phyloP scores from a whole-genome alignment of 1,284 basidiomycete species.

The Irpex sp. region DNA sequence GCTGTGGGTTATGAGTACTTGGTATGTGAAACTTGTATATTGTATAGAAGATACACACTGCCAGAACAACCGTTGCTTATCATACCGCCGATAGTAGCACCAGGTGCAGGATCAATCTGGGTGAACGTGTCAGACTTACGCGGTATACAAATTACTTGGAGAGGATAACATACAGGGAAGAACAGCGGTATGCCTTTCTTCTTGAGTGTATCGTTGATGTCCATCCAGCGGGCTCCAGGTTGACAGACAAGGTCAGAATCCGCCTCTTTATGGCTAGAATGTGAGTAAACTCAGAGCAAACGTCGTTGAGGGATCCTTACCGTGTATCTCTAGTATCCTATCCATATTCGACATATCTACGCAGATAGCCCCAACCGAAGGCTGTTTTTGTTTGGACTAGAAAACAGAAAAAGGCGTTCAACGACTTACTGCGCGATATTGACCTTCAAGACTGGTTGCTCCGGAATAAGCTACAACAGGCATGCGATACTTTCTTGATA shows the following conservation, averaged over 20 bases:
- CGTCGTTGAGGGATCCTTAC: conserved; percentile 32
- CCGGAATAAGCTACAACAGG: conserved; percentile 60
- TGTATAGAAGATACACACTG: conserved; percentile 40
- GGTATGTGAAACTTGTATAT: background rate
- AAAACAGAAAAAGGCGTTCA: background rate
- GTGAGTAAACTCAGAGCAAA: conserved; percentile 4
- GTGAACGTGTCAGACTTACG: background rate
- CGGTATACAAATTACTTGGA: background rate
- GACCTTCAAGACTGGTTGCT: conserved; percentile 59
- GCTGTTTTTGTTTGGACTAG: conserved; percentile 10
- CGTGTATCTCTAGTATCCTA: conserved; percentile 74
- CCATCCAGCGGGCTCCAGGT: conserved; percentile 84
- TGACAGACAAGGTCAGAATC: conserved; percentile 84
- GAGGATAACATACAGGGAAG: conserved; percentile 68
- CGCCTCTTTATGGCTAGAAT: conserved; percentile 43
- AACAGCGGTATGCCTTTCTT: conserved; percentile 78
- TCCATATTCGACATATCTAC: conserved; percentile 88
- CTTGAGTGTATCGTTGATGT: conserved; percentile 74
- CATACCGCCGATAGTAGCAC: conserved; percentile 92
- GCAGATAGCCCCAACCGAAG: conserved; percentile 26
- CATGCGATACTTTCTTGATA: conserved; percentile 54
- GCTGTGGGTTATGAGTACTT: conserved; percentile 28
- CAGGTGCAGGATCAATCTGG: conserved; percentile 74
- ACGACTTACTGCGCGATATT: conserved; percentile 53
- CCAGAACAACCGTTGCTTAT: conserved; percentile 80